Base-by-base conservation (phyloP, 2,329 filamentous ascomycete genomes). In the Pseudopyrenochaeta lycopersici region DNA sequence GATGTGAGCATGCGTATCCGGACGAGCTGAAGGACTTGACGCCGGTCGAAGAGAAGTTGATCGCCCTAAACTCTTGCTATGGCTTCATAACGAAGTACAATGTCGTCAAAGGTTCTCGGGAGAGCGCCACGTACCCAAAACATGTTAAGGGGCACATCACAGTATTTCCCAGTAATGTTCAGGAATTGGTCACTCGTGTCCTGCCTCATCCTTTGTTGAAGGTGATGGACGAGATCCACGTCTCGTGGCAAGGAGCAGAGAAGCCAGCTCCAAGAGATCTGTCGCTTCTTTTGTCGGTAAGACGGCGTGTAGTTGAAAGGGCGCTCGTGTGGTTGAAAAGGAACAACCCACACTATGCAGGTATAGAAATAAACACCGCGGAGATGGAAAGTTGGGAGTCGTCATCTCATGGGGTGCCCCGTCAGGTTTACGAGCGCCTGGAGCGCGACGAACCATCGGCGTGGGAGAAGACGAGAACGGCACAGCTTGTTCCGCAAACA, bases 81-180 rank as follows among this genome's bases (percentile, higher is more conserved):
- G 36, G 44, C 23, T 49, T 49, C 18, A 49, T 49, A 9, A 49
- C 46, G 14, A 49, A 49, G 44, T 46, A 46, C 36, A 38, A 7
- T n/a, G n/a, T 46, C 12, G n/a, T 23, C 30, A 23, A 14, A 38
- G 18, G 17, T 36, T n/a, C 27, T 33, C n/a, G 36, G 29, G 7
- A 49, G 46, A 49, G 46, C 17, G 15, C 15, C 10, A 49, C 4
- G 20, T 49, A 49, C 27, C 46, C 36, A 20, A 49, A 49, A 21
- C 46, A 49, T 33, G 27, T 49, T 7, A 49, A 49, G 35, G 36
- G 46, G 38, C 36, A 49, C 14, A 49, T 49, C 12, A 49, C 29
- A 42, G 46, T 49, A 29, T 49, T 49, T 23, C 46, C 36, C 1
- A 49, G 42, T 21, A 42, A 49, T 43, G 36, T 49, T 2, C 21